Conservation (phyloP, 768 basidiomycete genomes). For the Galerina sulciceps region DNA sequence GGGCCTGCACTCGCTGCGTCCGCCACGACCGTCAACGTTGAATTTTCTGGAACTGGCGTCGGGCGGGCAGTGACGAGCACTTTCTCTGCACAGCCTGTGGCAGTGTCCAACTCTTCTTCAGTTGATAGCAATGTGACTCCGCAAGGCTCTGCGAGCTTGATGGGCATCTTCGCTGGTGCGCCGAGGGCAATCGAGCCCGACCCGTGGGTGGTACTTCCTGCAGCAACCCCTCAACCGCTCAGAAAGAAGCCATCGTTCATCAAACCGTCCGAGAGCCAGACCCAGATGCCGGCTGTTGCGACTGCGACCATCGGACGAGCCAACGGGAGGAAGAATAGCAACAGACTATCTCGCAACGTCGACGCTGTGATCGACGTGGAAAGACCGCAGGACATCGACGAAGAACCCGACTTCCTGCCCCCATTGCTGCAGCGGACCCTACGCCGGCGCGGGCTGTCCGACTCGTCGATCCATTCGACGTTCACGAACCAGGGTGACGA, state of each 20-base stretch:
- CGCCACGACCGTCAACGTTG: slow-evolving; percentile 93
- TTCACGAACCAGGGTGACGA: slow-evolving; percentile 64
- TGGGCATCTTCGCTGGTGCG: slow-evolving; percentile 95
- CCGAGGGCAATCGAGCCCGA: slow-evolving; percentile 56
- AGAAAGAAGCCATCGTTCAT: slow-evolving; percentile 33
- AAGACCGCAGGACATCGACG: slow-evolving; percentile 31
- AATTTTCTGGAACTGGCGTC: slow-evolving; percentile 77
- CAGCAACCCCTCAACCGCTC: slow-evolving; percentile 27
- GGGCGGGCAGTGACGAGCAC: slow-evolving; percentile 46
- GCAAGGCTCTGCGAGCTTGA: slow-evolving; percentile 44
- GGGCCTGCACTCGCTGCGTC: slow-evolving; percentile 86
- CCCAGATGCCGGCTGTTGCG: neutral
- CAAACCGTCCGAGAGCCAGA: slow-evolving; percentile 16
- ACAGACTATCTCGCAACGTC: slow-evolving; percentile 63
- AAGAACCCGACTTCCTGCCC: slow-evolving; percentile 45
- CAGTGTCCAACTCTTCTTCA: slow-evolving; percentile 10
- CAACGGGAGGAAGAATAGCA: slow-evolving; percentile 22
- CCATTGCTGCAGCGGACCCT: slow-evolving; percentile 71
- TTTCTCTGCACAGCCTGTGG: slow-evolving; percentile 26
- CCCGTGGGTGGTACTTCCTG: slow-evolving; percentile 75
- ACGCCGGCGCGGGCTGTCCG: slow-evolving; percentile 81
- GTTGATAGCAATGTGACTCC: slow-evolving; percentile 6
- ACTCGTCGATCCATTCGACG: slow-evolving; percentile 90
- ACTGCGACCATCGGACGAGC: slow-evolving; percentile 30
- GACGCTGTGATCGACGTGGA: slow-evolving; percentile 78